These are phyloP conservation scores for Mycogone perniciosa DNA, from an alignment of 2,329 filamentous ascomycete species.

Conservation along the genomic window DNA sequence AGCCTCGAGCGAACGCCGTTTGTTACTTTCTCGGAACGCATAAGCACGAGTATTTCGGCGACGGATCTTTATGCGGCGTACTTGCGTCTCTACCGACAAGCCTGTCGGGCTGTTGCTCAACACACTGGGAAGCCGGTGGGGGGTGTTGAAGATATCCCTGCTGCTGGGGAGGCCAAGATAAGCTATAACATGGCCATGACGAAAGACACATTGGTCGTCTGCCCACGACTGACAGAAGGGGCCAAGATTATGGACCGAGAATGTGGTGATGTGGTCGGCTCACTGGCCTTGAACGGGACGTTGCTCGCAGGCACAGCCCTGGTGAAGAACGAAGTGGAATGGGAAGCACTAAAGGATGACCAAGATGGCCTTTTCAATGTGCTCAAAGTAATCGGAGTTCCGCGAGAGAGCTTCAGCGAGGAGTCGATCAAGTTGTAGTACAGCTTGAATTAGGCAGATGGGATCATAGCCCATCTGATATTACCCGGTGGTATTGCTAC, in stretches of 20 bases:
- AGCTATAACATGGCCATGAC: conserved; percentile 62
- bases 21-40: conserved; percentile 35
- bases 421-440: neutral
- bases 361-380: conserved; percentile 18
- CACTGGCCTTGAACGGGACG: conserved; percentile 52
- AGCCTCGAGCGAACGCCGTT: conserved; percentile 31
- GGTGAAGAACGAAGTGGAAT: conserved; percentile 53
- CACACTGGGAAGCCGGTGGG: conserved; percentile 7
- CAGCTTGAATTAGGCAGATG: neutral
- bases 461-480: neutral
- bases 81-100: conserved; percentile 40
- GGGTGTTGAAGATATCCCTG: conserved; percentile 18
- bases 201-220: conserved; percentile 43
- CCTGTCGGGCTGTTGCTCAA: conserved; percentile 32
- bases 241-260: conserved; percentile 23
- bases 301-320: conserved; percentile 58
- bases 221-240: conserved; percentile 50
- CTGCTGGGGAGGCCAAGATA: conserved; percentile 41
- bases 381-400: conserved; percentile 26
- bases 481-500: neutral
- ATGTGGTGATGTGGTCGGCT: conserved; percentile 33
- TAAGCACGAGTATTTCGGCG: conserved; percentile 28
- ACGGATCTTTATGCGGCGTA: conserved; percentile 38
- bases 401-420: conserved; percentile 6
- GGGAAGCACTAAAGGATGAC: conserved; percentile 41